Evolutionary conservation across 257 asterid genomes (phyloP).

Genomic region (Scutellaria minor): DNA sequence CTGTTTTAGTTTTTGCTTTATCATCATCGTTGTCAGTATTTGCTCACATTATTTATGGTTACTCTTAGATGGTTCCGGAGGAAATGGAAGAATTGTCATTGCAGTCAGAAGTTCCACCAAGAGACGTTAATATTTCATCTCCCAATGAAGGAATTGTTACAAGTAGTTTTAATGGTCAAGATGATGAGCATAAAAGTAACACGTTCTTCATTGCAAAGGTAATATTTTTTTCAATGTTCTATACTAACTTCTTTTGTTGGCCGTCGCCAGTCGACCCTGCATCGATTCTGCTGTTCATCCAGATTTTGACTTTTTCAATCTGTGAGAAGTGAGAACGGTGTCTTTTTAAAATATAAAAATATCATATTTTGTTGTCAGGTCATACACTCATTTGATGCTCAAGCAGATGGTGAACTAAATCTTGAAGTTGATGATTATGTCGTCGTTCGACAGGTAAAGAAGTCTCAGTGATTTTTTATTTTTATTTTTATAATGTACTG

Average conservation of each 20-base stretch:
- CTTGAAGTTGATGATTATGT: slow-evolving; percentile 74
- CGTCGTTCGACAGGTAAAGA: slow-evolving; percentile 81
- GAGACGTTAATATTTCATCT: slow-evolving; percentile 44
- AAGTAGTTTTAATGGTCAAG: slow-evolving; percentile 44
- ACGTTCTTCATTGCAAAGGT: slow-evolving; percentile 74
- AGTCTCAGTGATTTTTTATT: background rate
- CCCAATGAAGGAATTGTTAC: slow-evolving; percentile 41
- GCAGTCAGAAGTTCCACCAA: slow-evolving; percentile 46
- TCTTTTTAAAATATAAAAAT: background rate
- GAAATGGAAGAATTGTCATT: slow-evolving; percentile 54
- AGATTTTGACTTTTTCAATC: background rate
- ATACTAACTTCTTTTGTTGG: background rate
- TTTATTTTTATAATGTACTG: background rate
- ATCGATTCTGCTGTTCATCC: background rate
- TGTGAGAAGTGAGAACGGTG: background rate
- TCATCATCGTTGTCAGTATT: background rate
- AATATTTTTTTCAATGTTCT: slow-evolving; percentile 14
- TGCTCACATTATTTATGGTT: slow-evolving; percentile 3
- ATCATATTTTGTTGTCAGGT: slow-evolving; percentile 52
- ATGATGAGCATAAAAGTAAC: slow-evolving; percentile 42
- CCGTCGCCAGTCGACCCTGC: background rate
- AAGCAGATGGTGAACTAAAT: slow-evolving; percentile 81
- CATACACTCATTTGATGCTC: slow-evolving; percentile 87
- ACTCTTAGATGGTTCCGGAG: slow-evolving; percentile 67
- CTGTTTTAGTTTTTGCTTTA: background rate